Percentiles rank a stretch among this genome's conserved stretches.
These are phyloP conservation scores for Aspergillus clavatus DNA, from an alignment of 2,329 filamentous ascomycete species.

Conservation along the genomic window DNA sequence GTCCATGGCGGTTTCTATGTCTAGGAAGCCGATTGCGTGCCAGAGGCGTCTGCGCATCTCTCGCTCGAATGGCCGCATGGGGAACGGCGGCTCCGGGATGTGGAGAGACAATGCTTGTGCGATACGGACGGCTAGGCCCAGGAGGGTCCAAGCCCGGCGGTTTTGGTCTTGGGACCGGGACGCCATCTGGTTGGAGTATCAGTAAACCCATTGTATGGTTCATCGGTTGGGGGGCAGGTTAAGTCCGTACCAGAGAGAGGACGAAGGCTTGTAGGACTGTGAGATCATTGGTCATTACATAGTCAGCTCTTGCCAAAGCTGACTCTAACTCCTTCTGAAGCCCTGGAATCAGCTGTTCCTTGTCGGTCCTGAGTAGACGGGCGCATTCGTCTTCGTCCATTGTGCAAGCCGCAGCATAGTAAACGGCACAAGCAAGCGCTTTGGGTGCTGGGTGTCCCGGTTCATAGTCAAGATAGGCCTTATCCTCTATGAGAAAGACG, in stretches of 20 bases:
- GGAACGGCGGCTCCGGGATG: slow-evolving; percentile 25
- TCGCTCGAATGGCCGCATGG: slow-evolving; percentile 24
- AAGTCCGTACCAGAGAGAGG: slow-evolving; percentile 23
- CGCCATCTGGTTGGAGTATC: slow-evolving; percentile 3
- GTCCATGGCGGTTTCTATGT: slow-evolving; percentile 27
- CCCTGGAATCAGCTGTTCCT: slow-evolving; percentile 15
- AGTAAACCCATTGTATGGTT: background rate
- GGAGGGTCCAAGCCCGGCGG: slow-evolving; percentile 32
- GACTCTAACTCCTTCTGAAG: slow-evolving; percentile 23
- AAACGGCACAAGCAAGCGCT: slow-evolving; percentile 23
- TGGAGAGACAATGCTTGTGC: slow-evolving; percentile 30
- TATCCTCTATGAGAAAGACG: slow-evolving; percentile 20
- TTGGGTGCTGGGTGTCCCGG: slow-evolving; percentile 22
- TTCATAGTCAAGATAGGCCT: slow-evolving; percentile 29
- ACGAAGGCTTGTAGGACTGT: slow-evolving; percentile 32
- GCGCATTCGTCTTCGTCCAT: slow-evolving; percentile 21
- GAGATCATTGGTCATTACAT: slow-evolving; percentile 29
- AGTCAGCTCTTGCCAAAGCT: slow-evolving; percentile 23
- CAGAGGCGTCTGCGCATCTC: slow-evolving; percentile 31
- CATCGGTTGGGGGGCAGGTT: background rate
- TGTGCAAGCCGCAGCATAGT: slow-evolving; percentile 24
- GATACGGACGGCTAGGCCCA: slow-evolving; percentile 29
- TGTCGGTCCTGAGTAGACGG: slow-evolving; percentile 16
- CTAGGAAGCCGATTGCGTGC: slow-evolving; percentile 27
- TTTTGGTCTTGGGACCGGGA: slow-evolving; percentile 28